Evolutionary conservation across 148 eudicot genomes (phyloP).

Genomic region (Salicornia ramosissima): DNA sequence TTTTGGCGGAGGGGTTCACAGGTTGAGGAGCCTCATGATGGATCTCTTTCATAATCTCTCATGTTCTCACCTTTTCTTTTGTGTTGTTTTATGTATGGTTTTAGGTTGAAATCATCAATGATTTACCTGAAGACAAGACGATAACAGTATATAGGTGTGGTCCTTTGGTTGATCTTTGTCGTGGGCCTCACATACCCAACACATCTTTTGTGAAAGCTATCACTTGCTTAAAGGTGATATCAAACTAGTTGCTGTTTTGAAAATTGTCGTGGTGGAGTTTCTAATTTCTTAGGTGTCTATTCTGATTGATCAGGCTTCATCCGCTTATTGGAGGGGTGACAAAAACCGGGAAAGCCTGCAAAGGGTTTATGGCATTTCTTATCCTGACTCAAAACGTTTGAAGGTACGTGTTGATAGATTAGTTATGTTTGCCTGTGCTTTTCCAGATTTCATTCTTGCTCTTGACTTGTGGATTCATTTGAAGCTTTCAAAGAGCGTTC

Average conservation of each 20-base stretch:
- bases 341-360: slow-evolving; percentile 95
- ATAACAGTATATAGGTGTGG: slow-evolving; percentile 99
- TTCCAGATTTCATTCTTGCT: not conserved
- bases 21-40: not conserved
- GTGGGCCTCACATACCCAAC: slow-evolving; percentile 97
- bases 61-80: not conserved
- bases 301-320: slow-evolving; percentile 61
- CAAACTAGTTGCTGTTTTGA: not conserved
- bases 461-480: not conserved
- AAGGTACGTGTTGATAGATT: slow-evolving; percentile 42
- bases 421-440: not conserved
- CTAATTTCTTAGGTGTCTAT: slow-evolving; percentile 11
- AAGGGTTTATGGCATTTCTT: slow-evolving; percentile 96
- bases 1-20: too few species aligned
- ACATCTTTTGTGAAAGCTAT: slow-evolving; percentile 92
- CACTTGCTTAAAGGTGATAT: slow-evolving; percentile 74
- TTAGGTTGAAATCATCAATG: slow-evolving; percentile 90
- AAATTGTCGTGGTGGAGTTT: not conserved
- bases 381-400: slow-evolving; percentile 72
- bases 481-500: not conserved
- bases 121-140: slow-evolving; percentile 91
- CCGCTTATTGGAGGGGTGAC: slow-evolving; percentile 98
- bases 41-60: not conserved
- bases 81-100: slow-evolving; percentile 16
- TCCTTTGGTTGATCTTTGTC: slow-evolving; percentile 94